Evolutionary conservation across 257 asterid species (phyloP), one percentile per base, ranked within the genome.

Genomic region (Leonotis leonurus): DNA sequence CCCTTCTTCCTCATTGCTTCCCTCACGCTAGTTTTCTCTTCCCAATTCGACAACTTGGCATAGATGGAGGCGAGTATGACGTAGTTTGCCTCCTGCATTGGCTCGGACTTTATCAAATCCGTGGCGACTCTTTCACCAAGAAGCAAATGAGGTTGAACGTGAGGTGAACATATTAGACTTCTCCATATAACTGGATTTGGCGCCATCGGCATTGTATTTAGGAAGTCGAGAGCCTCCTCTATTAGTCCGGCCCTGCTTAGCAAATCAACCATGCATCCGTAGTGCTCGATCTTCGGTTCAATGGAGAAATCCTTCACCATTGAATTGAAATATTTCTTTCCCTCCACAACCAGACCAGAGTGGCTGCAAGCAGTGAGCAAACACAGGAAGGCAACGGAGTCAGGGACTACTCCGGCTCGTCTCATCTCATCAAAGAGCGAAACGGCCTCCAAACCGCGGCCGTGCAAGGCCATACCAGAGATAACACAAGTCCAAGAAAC

Each of bases 341-440:
- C 92, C 66, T 85, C 72, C 51, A 80, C 74, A 3, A 84, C 87
- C 57, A 89, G 71, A 24, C 92, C 90, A 1, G 94, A 83, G 63
- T 87, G 97, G 76, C 95, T 85, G 75, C 97, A 87, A 16, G 97
- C 97, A 63, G 84, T 70, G 59, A 87, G 92, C 79, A 89, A 52
- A 2, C 85, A 89, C 9, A 85, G 76, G 75, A 83, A 89, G 6
- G 83, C 81, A 50, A 87, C 90, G 41, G 73, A 85, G 49, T 87
- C 97, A 0, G 95, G 97, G 17, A 39, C 56, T 12, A 76, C 35
- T 14, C 83, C 78, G 4, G 64, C 44, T 39, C 65, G 32, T 46
- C 25, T 83, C 94, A 87, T 85, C 70, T 87, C 91, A 75, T 89
- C 97, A 63, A 85, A 89, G 21, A 87, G 75, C 0, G 65, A 40